These are phyloP conservation scores for Phlyctochytrium bullatum DNA, from an alignment of 192 early-diverging fungal genomes.

Conservation along the genomic window DNA sequence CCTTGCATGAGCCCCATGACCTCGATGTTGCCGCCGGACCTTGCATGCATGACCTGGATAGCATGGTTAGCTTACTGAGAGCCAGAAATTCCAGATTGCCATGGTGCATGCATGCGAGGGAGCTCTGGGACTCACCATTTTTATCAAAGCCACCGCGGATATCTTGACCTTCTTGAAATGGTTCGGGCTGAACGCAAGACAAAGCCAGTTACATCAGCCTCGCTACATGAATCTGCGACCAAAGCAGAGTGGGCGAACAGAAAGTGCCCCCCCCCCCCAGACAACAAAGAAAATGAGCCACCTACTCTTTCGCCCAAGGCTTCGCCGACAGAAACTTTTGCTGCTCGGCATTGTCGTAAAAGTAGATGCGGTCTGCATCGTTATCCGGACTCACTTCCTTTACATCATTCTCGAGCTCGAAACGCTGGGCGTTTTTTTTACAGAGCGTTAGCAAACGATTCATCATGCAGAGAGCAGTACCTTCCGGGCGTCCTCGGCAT, in stretches of 20 bases:
- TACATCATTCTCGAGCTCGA: conserved; percentile 73
- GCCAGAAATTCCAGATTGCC: neutral
- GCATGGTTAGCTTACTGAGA: neutral
- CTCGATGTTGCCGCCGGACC: conserved; percentile 93
- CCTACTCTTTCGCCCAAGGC: conserved; percentile 84
- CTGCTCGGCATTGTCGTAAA: conserved; percentile 71
- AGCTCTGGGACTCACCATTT: conserved; percentile 68
- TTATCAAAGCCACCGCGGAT: conserved; percentile 93
- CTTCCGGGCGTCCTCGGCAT: neutral
- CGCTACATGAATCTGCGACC: conserved; percentile 10
- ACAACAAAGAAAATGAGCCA: neutral
- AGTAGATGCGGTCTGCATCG: conserved; percentile 71
- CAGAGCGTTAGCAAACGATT: no score
- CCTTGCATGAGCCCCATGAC: conserved; percentile 99
- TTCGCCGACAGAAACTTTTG: conserved; percentile 57
- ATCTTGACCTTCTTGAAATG: conserved; percentile 87
- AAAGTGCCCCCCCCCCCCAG: no score
- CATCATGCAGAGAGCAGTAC: neutral
- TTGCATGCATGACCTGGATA: conserved; percentile 87
- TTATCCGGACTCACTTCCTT: conserved; percentile 57
- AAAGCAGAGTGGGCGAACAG: neutral
- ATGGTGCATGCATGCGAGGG: neutral
- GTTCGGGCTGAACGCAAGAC: conserved; percentile 77
- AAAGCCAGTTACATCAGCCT: neutral
- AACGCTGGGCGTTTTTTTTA: conserved; percentile 35